A percentile compares a stretch with the other conserved stretches of the same genome.
Conservation (phyloP, 164 flowering plant genomes). For the Pachysandra terminalis region DNA sequence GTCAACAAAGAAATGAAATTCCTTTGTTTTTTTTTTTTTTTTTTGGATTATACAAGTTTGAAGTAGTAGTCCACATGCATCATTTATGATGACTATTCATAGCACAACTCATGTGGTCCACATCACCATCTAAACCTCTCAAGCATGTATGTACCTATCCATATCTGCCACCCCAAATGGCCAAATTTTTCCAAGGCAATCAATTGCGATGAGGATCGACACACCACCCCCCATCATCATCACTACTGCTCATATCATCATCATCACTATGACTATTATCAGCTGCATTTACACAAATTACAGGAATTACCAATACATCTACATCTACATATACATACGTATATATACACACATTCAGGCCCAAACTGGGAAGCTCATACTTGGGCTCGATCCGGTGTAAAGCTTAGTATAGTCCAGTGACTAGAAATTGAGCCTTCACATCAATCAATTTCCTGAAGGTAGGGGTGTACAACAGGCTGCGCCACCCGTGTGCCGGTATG, state of each 20-base stretch:
- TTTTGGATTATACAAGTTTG: not conserved
- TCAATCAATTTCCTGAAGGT: too few species aligned
- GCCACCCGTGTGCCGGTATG: too few species aligned
- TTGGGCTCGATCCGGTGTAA: too few species aligned
- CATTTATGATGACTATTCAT: conserved; percentile 2
- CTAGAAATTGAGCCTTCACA: too few species aligned
- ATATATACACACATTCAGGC: too few species aligned
- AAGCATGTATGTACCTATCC: not conserved
- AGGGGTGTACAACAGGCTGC: too few species aligned
- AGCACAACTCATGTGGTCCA: not conserved
- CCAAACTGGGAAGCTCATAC: too few species aligned
- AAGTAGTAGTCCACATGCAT: not conserved
- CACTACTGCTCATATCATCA: not conserved
- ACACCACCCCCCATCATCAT: not conserved
- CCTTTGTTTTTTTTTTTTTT: not conserved
- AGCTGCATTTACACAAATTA: not conserved
- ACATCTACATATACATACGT: too few species aligned
- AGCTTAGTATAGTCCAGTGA: too few species aligned
- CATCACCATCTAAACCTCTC: not conserved
- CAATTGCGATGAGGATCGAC: not conserved
- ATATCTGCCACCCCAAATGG: not conserved
- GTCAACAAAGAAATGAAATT: not conserved
- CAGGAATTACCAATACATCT: too few species aligned
- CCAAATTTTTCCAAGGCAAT: not conserved
- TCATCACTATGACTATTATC: not conserved